Evolutionary conservation across 441 rosid species (phyloP), one percentile per base, ranked within the genome.

Genomic region (Lepidium campestre): DNA sequence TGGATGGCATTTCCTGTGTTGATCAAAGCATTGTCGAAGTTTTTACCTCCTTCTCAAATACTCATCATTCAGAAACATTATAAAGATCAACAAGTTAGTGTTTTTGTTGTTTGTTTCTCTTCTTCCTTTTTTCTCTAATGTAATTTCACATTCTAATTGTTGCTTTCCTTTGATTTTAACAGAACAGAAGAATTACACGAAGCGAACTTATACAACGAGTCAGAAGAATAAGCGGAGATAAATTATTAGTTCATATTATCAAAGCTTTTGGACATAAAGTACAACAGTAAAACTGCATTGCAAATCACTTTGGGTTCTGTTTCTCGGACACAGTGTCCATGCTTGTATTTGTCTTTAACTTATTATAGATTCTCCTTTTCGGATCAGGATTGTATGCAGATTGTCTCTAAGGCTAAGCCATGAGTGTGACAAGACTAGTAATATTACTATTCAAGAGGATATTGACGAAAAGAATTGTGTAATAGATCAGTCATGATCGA

Each of bases 1-100:
- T 90, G 90, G 90, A 84, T 89, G 80, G 84, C 98, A 9, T 85
- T 92, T 77, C 80, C 89, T 17, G 70, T 73, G 52, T 79, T 92
- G 49, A 86, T 92, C 65, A 76, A 87, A 5, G 77, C 79, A 23
- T 83, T 90, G 14, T 81, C 96, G 0, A 80, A 83, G 83, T 82
- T 80, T 48, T 60, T 92, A 62, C 78, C 97, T 32, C 77, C 84
- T 19, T 39, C 80, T 4, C 50, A 77, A 5, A 61, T 84, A 32
- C 39, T 48, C 39, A 62, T 72, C 77, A 82, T 92, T 58, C 69
- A 72, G 60, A 88, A 88, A 66, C 67, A 77, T 67, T 79, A 86
- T 11, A 77, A 32, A 65, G 88, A 88, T 62, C 83, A 83, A 65
- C 82, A 52, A 56, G 97, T 86, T 60, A 58, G 82, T 70, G 44